A percentile compares a stretch with the other conserved stretches of the same genome.
Evolutionary conservation across 2,329 filamentous ascomycete species (phyloP).

Genomic region (Orbilia javanica): DNA sequence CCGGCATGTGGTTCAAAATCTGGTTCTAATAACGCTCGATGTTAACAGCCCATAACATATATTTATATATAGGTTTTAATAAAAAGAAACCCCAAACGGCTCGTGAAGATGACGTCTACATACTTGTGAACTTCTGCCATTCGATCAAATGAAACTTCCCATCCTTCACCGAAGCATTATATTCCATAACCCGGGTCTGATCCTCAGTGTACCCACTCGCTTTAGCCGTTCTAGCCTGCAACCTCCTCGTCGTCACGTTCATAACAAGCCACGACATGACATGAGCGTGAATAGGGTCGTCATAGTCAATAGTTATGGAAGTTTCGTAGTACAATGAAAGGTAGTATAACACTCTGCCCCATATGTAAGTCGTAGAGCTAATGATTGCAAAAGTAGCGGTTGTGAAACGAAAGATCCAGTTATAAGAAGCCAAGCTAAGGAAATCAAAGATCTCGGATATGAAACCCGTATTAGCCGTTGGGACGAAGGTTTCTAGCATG

Average conservation of each 20-base stretch:
- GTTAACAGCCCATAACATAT: not conserved
- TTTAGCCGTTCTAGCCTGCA: constrained; percentile 34
- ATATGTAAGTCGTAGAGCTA: constrained; percentile 26
- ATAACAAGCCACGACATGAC: constrained; percentile 44
- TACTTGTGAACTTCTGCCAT: constrained; percentile 49
- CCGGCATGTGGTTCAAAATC: constrained; percentile 32
- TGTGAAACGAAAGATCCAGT: constrained; percentile 27
- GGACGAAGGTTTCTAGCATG: constrained; percentile 26
- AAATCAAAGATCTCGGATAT: constrained; percentile 8
- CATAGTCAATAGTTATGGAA: constrained; percentile 26
- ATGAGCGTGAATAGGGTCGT: constrained; percentile 34
- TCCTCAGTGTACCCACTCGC: not conserved
- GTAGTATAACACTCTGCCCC: constrained; percentile 17
- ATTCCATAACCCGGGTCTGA: constrained; percentile 13
- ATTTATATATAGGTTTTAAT: no score
- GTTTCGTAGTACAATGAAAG: constrained; percentile 21
- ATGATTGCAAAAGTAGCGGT: constrained; percentile 24
- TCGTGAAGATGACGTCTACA: not conserved
- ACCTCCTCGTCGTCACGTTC: constrained; percentile 28
- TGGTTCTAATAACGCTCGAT: constrained; percentile 6
- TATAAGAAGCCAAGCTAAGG: constrained; percentile 6
- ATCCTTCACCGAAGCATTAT: constrained; percentile 14
- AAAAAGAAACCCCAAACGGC: not conserved
- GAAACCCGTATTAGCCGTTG: not conserved
- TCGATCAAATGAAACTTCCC: constrained; percentile 29